Evolutionary conservation across 305 asterid genomes (phyloP).

Genomic region (Fraxinus latifolia): DNA sequence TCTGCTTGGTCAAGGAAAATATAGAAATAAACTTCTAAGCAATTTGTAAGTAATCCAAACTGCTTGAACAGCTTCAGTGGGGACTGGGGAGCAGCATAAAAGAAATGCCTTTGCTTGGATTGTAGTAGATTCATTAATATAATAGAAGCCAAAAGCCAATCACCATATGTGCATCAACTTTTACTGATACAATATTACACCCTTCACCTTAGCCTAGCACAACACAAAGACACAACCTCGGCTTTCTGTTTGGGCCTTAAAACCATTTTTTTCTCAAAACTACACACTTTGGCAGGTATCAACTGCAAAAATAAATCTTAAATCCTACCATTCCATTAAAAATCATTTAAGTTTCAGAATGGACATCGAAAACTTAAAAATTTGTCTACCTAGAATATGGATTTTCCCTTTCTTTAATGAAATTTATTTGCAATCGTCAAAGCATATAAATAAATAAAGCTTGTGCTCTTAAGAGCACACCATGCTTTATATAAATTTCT

Average conservation of each 20-base stretch:
- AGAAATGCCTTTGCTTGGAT: background rate
- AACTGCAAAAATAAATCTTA: slow-evolving; percentile 16
- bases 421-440: background rate
- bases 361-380: background rate
- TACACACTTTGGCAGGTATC: slow-evolving; percentile 3
- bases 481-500: background rate
- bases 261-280: background rate
- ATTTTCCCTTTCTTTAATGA: background rate
- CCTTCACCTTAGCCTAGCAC: background rate
- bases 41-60: slow-evolving; percentile 3
- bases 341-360: background rate
- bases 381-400: slow-evolving; percentile 2
- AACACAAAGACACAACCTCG: background rate
- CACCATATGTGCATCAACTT: background rate
- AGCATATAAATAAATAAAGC: background rate
- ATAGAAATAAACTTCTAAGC: background rate
- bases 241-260: background rate
- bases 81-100: slow-evolving; percentile 9
- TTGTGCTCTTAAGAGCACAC: slow-evolving; percentile 2
- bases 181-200: background rate
- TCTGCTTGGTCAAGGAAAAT: slow-evolving; percentile 11
- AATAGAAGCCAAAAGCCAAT: slow-evolving; percentile 2
- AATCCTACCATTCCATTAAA: background rate
- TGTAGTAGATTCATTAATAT: background rate
- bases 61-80: background rate